Conservation (phyloP, 164 flowering plant species). For the Stephania yunnanensis region DNA sequence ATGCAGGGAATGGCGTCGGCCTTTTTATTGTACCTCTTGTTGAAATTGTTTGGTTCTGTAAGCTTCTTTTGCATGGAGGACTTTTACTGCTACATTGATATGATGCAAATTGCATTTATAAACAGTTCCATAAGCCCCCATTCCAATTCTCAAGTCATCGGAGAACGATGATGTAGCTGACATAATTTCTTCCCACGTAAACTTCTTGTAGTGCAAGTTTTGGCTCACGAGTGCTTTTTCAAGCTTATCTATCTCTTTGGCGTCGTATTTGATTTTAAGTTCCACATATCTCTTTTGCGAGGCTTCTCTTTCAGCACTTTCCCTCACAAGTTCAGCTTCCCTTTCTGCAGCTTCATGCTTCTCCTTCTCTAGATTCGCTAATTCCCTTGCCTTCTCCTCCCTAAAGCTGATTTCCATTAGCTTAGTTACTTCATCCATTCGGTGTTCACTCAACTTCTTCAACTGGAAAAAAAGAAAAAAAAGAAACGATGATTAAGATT, state of each 20-base stretch:
- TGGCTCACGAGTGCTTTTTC: constrained; percentile 36
- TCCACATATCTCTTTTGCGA: constrained; percentile 54
- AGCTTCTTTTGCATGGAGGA: constrained; percentile 53
- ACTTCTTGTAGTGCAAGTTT: constrained; percentile 41
- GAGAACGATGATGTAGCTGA: constrained; percentile 73
- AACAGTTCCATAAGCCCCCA: constrained; percentile 75
- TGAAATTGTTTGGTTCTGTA: constrained; percentile 54
- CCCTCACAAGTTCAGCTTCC: constrained; percentile 47
- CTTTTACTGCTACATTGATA: constrained; percentile 70
- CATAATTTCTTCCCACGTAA: constrained; percentile 75
- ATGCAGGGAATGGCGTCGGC: background rate
- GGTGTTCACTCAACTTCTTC: constrained; percentile 38
- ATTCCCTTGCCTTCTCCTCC: constrained; percentile 51
- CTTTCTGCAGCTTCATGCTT: constrained; percentile 46
- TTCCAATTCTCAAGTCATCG: constrained; percentile 60
- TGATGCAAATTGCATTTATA: constrained; percentile 70
- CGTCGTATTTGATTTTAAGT: constrained; percentile 39
- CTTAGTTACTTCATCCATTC: constrained; percentile 45
- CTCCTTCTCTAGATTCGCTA: constrained; percentile 51
- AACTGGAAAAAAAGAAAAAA: constrained; percentile 39
- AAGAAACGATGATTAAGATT: constrained; percentile 2
- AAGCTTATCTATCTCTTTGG: constrained; percentile 57
- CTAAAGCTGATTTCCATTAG: constrained; percentile 42
- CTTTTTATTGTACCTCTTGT: constrained; percentile 54
- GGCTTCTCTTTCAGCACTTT: constrained; percentile 57